Base-by-base conservation (phyloP, 2,329 filamentous ascomycete genomes). In the Verticillium zaregamsianum region DNA sequence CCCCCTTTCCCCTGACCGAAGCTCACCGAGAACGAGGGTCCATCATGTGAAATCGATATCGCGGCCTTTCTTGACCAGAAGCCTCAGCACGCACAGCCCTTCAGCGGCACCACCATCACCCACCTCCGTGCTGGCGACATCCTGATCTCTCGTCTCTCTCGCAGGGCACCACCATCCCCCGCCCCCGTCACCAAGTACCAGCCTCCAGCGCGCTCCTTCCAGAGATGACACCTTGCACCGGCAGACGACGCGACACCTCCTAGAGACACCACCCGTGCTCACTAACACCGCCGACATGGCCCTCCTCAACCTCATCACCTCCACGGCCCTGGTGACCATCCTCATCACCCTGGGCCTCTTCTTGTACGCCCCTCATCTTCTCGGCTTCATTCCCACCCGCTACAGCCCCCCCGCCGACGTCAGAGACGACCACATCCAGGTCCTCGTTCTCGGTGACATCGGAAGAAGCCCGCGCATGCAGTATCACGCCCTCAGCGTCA, bases 381-480 rank as follows among this genome's bases (percentile, higher is more conserved):
- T 55, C 23, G 31, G 25, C 25, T 55, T 32, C 54, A 55, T 31
- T 9, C 54, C 54, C 17, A 55, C 54, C 25, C 54, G 54, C 25
- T 55, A 55, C 31, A 32, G 9, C 25, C 25, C 54, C 15, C 5
- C 54, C 5, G 25, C 54, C 54, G 4, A 55, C n/a, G 28, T 25
- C 40, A 68, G 74, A 25, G 73, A 79, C 66, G 76, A 80, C 52
- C 78, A 78, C 63, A 72, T 94, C 54, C 92, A 97, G 75, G 86
- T 99, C 59, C 83, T 99, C 17, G 95, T 99, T 20, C 84, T 99
- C 32, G 95, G 95, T 55, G 95, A 99, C 72, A 93, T 99, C 73
- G 95, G 95, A 45, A 87, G 93, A 55, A 98, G 94, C 73, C 95
- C 95, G 58, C 92, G 95, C 61, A 99, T 99, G 94, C 93, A 98